Evolutionary conservation across 768 basidiomycete species (phyloP), one percentile per base, ranked within the genome.

Genomic region (Amanita rubescens): DNA sequence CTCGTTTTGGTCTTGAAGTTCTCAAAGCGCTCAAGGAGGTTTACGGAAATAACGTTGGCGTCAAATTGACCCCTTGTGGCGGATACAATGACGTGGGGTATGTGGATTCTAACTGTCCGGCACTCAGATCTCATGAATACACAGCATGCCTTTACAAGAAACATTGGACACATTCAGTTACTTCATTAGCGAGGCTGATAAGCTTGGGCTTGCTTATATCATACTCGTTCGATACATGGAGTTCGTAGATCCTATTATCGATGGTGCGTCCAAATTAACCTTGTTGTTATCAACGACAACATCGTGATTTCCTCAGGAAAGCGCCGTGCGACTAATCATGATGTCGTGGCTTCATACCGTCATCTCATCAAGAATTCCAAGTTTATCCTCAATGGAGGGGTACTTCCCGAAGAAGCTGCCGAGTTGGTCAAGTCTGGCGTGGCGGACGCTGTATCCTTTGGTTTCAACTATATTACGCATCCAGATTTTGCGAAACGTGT

Each of bases 1-100:
- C 72, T 1, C 67, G 79, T 3, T 82, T 85, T 61, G 70, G 68
- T 0, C 70, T 80, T 5, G 77, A 81, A 60, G 69, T 79, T 41
- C 60, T 80, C 22, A 75, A 77, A 51, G 76, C 71, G 3, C 54
- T 66, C 19, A 55, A 55, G 0, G 67, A 70, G 32, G 65, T 78
- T 34, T 77, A 72, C 56, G 77, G 77, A 0, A 58, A 65, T 6
- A 74, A 76, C 19, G 73, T 77, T 22, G 71, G 69, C 2, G 56
- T 79, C 49, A 77, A 77, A 55, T 49, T 78, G 17, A 74, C 62
- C 54, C 77, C 76, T 11, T 67, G 61, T 25, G 73, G 72, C 17
- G 72, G 73, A 7, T 72, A 71, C 57, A 78, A 77, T 54, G 77
- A 77, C 54, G 60, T 76, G 15, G 72, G 74, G 71, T 74, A 49